These are phyloP conservation scores for Saccharomycopsis sp. DNA, from an alignment of 805 yeast genomes.

Conservation along the genomic window DNA sequence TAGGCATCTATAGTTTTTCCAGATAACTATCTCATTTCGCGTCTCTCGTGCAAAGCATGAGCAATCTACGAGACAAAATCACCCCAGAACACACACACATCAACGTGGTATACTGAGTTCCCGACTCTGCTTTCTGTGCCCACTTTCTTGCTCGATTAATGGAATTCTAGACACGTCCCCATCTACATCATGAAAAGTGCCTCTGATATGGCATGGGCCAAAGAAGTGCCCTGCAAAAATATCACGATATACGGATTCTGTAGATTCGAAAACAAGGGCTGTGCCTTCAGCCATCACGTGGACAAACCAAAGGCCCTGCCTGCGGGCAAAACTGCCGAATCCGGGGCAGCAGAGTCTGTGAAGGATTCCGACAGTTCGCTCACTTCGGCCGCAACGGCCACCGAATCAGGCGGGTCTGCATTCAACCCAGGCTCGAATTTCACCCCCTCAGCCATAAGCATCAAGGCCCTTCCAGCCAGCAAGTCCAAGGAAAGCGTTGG, in stretches of 20 bases:
- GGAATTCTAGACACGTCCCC: too few species aligned
- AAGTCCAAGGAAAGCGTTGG: background rate
- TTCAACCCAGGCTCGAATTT: slow-evolving; percentile 2
- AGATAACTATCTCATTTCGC: too few species aligned
- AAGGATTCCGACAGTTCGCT: background rate
- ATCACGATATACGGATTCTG: slow-evolving; percentile 83
- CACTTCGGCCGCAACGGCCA: background rate
- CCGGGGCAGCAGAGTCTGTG: background rate
- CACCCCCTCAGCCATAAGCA: background rate
- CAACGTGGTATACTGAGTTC: too few species aligned
- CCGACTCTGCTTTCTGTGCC: too few species aligned
- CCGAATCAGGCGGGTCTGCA: background rate
- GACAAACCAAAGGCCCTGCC: slow-evolving; percentile 1
- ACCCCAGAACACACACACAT: too few species aligned
- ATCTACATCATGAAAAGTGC: background rate
- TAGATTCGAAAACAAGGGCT: slow-evolving; percentile 81
- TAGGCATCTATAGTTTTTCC: too few species aligned
- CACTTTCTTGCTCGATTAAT: too few species aligned
- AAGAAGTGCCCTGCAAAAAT: slow-evolving; percentile 75
- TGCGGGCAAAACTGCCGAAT: background rate
- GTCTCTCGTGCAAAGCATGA: too few species aligned
- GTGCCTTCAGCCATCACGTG: slow-evolving; percentile 65
- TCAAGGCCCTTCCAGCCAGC: background rate
- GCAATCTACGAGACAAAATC: too few species aligned
- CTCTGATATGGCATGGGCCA: slow-evolving; percentile 44